Base-by-base conservation (phyloP, 306 rosid genomes). In the Castanospermum australe region DNA sequence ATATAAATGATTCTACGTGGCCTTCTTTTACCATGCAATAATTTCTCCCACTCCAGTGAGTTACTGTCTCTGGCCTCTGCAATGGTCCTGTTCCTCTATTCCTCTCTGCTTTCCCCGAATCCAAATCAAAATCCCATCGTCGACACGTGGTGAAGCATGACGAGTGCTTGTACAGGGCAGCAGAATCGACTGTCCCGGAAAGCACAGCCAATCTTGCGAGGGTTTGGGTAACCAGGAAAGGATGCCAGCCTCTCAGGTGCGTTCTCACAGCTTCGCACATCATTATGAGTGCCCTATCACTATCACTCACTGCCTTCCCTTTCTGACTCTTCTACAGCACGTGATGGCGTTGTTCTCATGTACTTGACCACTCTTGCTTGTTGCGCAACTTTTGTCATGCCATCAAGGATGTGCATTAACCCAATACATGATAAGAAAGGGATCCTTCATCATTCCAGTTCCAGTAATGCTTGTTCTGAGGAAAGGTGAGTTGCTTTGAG, bases 161-260 rank as follows among this genome's bases (percentile, higher is more conserved):
- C 15, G 89, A 86, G 86, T 95, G 90, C 60, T 82, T 95, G 32
- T 95, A 95, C 52, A 93, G 99, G 99, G 98, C 7, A 60, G 25
- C 50, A 82, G 91, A 84, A 87, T 95, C 69, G 99, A 95, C 79
- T 95, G 99, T 82, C 99, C 99, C 0, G 99, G 98, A 6, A 95
- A 93, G 67, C 99, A 95, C 51, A 93, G 98, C 59, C 83, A 86
- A 1, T 81, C 96, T 17, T 95, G 98, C 20, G 98, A 87, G 71
- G 99, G 99, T 41, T 85, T 95, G 73, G 99, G 97, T 59, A 98
- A 95, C 82, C 98, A 95, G 77, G 99, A 95, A 67, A 95, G 77
- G 99, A 95, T 63, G 93, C 99, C 17, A 95, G 99, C 87, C 97
- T 95, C 80, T 95, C 80, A 78, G 99, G 73, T 91, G 99, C 36